phyloP scores from a whole-genome alignment of 2,329 filamentous ascomycete genomes.

The Bipolaris victoriae region DNA sequence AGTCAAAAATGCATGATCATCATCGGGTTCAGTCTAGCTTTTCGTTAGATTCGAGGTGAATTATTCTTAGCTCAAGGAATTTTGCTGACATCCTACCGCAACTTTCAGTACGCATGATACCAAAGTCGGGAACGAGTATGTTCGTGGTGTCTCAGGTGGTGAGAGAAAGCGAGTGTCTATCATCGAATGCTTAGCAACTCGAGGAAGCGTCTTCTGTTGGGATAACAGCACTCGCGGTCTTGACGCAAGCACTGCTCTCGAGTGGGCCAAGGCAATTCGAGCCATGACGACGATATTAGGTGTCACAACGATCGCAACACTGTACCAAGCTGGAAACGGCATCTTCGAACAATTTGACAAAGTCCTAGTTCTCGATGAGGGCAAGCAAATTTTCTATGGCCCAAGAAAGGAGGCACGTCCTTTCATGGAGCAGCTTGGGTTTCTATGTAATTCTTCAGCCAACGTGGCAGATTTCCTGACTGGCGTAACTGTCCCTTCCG shows the following conservation, averaged over 20 bases:
- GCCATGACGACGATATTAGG: slow-evolving; percentile 57
- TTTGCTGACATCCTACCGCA: not conserved
- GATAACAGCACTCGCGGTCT: slow-evolving; percentile 52
- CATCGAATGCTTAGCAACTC: slow-evolving; percentile 65
- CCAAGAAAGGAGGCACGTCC: slow-evolving; percentile 61
- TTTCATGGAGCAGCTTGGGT: slow-evolving; percentile 73
- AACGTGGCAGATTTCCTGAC: slow-evolving; percentile 77
- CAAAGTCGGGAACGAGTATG: slow-evolving; percentile 70
- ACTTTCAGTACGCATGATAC: slow-evolving; percentile 59
- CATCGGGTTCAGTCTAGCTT: not conserved
- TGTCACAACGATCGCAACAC: slow-evolving; percentile 61
- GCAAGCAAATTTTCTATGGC: slow-evolving; percentile 76
- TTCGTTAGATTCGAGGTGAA: not conserved
- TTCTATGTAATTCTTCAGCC: slow-evolving; percentile 63
- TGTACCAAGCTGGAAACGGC: slow-evolving; percentile 59
- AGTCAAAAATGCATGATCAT: not conserved
- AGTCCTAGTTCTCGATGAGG: slow-evolving; percentile 74
- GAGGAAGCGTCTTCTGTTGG: slow-evolving; percentile 62
- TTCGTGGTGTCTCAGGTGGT: slow-evolving; percentile 71
- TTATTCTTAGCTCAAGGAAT: not conserved
- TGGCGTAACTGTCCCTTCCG: slow-evolving; percentile 62
- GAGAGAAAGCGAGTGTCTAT: slow-evolving; percentile 74
- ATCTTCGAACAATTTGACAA: slow-evolving; percentile 73
- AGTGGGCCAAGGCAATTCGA: slow-evolving; percentile 61
- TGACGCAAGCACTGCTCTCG: slow-evolving; percentile 51